Evolutionary conservation across 2,329 filamentous ascomycete genomes (phyloP), one percentile per base, ranked within the genome.

Genomic region (Botrytis sinoallii): DNA sequence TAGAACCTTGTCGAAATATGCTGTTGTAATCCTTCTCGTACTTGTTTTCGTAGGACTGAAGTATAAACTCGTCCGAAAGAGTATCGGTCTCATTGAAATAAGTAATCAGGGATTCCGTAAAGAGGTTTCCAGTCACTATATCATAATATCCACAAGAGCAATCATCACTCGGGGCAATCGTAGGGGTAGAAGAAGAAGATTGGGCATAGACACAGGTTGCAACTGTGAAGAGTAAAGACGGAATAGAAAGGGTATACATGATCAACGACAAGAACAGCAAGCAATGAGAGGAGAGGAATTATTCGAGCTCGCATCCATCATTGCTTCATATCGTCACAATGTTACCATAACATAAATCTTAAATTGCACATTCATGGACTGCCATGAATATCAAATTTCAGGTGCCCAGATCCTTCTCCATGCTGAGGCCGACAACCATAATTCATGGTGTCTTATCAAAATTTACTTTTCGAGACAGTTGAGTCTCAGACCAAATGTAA

Each of bases 61-160:
- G 78, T 12, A 83, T 69, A 72, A 86, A 84, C 10, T 80, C 74
- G 4, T 77, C 71, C 29, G 81, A 81, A 20, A 83, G 72, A 25
- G 71, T 78, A 12, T 76, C 76, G 3, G 85, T 84, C 74, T 86
- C 85, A 76, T 87, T 87, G 81, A 87, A 87, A 78, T 86, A 87
- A 7, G 84, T 80, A 66, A 86, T 84, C 40, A 85, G 81, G 12
- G 83, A 83, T 63, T 87, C 85, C 0, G 85, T 87, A 75, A 83
- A 86, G 18, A 85, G 75, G 29, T 81, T 76, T 14, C 81, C 77
- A 3, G 82, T 83, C 12, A 77, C 74, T 1, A 77, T 74, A 75
- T 87, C 85, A 73, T 82, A 82, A 74, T 84, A 87, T 20, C 85
- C 85, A 76, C 85, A 87, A 40, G 81, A 80, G 75, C 85, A 87